Evolutionary conservation across 176 grass and related monocot species (phyloP).

Genomic region (Zoysia japonica): DNA sequence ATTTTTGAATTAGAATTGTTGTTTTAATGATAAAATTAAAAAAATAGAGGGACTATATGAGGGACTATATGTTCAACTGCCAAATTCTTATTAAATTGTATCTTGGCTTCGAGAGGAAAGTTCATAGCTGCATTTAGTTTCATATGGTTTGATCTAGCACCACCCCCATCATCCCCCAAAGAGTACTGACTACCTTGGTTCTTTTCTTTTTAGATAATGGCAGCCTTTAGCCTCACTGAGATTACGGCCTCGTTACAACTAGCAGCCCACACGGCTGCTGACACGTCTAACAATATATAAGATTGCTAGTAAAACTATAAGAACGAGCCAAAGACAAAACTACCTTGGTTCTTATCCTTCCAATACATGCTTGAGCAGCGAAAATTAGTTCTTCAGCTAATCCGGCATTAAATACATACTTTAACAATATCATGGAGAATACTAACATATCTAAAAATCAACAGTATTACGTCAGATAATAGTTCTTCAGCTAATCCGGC

Average conservation of each 20-base stretch:
- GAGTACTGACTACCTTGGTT: not conserved
- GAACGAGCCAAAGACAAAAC: not conserved
- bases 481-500: not conserved
- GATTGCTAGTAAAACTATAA: too few relatives aligned
- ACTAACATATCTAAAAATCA: not conserved
- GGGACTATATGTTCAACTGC: too few relatives aligned
- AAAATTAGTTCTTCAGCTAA: not conserved
- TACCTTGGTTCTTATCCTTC: not conserved
- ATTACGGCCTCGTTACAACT: too few relatives aligned
- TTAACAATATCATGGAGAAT: not conserved
- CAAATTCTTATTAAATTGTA: not conserved
- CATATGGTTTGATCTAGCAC: not conserved
- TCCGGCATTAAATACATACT: not conserved
- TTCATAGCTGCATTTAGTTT: not conserved
- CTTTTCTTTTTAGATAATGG: not conserved
- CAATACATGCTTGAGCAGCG: not conserved
- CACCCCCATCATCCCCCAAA: not conserved
- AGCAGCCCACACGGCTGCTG: too few relatives aligned
- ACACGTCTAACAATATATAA: too few relatives aligned
- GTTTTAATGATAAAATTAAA: too few relatives aligned
- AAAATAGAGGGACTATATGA: too few relatives aligned
- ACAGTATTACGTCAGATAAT: too few relatives aligned
- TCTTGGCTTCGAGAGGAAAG: not conserved
- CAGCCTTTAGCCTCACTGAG: too few relatives aligned
- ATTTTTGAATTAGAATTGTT: too few relatives aligned